Percentiles rank a stretch among this genome's conserved stretches.
Conservation (phyloP, 176 grass and related monocot species). For the Elymus sibiricus region DNA sequence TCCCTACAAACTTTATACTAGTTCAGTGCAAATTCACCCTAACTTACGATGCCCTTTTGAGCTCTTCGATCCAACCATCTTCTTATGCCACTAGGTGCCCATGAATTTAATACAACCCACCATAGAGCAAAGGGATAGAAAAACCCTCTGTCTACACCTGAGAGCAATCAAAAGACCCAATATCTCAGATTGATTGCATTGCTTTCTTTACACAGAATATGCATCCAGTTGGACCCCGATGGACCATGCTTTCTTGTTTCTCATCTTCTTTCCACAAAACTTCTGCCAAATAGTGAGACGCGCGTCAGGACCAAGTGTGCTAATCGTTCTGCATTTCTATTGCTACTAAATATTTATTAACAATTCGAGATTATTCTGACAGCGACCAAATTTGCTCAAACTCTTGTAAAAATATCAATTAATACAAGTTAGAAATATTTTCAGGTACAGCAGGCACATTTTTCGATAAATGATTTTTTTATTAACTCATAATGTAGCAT, state of each 20-base stretch:
- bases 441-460: not conserved
- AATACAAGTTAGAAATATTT: not conserved
- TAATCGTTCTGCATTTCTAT: not conserved
- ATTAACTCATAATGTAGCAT: no score
- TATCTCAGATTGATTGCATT: conserved; percentile 6
- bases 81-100: conserved; percentile 26
- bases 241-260: conserved; percentile 18
- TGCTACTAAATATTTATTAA: not conserved
- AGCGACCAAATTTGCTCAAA: not conserved
- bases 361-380: not conserved
- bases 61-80: conserved; percentile 45
- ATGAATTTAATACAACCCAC: conserved; percentile 39
- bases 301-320: not conserved
- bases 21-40: conserved; percentile 41
- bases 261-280: not conserved
- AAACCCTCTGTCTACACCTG: conserved; percentile 41
- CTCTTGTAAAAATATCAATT: not conserved
- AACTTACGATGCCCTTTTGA: conserved; percentile 38
- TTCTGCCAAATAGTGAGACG: not conserved
- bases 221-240: conserved; percentile 1
- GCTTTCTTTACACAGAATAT: conserved; percentile 40
- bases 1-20: conserved; percentile 50
- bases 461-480: no score
- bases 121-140: conserved; percentile 20
- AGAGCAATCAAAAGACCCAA: conserved; percentile 41